A percentile compares a stretch with the other conserved stretches of the same genome.
Evolutionary conservation across 352 stramenopile species (phyloP).

Genomic region (Pythium rishiriense): DNA sequence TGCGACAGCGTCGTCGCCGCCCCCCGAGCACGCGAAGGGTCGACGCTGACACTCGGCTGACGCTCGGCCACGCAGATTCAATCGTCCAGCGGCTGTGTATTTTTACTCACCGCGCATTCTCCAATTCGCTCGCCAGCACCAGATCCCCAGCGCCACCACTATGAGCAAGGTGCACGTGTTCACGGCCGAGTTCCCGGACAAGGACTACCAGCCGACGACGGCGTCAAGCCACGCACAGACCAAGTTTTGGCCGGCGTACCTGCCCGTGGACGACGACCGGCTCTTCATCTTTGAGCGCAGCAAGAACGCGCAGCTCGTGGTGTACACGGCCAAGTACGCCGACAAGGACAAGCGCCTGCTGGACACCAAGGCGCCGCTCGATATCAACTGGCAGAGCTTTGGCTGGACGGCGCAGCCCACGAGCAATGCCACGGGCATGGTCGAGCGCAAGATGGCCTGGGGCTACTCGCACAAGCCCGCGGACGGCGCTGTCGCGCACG

Average conservation of each 20-base stretch:
- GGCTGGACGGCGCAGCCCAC: conserved; percentile 69
- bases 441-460: conserved; percentile 72
- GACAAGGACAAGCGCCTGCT: conserved; percentile 48
- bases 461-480: conserved; percentile 59
- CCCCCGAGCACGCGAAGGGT: not conserved
- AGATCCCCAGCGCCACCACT: not conserved
- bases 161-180: conserved; percentile 41
- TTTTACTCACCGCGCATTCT: conserved; percentile 4
- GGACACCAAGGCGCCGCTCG: conserved; percentile 63
- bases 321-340: conserved; percentile 71
- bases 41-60: not conserved
- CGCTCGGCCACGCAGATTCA: too few relatives aligned
- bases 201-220: conserved; percentile 68
- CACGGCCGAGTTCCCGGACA: conserved; percentile 71
- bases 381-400: conserved; percentile 86
- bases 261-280: conserved; percentile 58
- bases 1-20: conserved; percentile 5
- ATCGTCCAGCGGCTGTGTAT: too few relatives aligned
- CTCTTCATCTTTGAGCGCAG: conserved; percentile 77
- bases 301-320: conserved; percentile 81
- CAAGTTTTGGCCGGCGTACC: conserved; percentile 68
- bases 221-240: conserved; percentile 56
- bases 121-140: not conserved
- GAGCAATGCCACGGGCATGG: conserved; percentile 62
- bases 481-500: conserved; percentile 1